Evolutionary conservation across 805 yeast genomes (phyloP).

Genomic region (Scheffersomyces coipomensis): DNA sequence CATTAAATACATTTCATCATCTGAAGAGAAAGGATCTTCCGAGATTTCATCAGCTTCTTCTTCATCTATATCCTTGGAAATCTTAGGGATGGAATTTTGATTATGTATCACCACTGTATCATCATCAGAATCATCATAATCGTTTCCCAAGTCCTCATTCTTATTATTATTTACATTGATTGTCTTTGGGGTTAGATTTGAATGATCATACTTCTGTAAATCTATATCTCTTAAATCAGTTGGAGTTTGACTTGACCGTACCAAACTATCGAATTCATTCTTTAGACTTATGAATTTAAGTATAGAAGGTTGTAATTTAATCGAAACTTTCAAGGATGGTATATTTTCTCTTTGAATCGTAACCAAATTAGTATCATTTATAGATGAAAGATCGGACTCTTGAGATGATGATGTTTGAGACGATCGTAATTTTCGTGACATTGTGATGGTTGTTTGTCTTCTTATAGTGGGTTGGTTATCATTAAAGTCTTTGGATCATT

Average conservation of each 20-base stretch:
- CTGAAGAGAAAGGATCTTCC: conserved; percentile 2
- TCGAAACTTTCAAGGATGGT: neutral
- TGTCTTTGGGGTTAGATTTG: too few species aligned
- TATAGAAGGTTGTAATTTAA: neutral
- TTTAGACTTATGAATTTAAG: neutral
- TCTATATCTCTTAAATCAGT: too few species aligned
- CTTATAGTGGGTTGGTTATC: too few species aligned
- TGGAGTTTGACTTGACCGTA: neutral
- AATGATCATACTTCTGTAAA: too few species aligned
- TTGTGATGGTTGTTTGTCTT: too few species aligned
- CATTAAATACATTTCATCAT: conserved; percentile 14
- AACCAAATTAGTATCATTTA: neutral
- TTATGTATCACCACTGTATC: neutral
- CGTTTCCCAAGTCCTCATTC: too few species aligned
- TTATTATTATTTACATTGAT: too few species aligned
- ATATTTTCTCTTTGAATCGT: neutral
- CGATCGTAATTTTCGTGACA: neutral
- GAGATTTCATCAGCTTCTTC: conserved; percentile 7
- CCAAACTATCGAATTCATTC: neutral
- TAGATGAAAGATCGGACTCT: too few species aligned
- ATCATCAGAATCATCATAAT: neutral
- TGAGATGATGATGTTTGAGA: neutral
- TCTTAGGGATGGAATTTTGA: neutral
- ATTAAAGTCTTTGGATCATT: too few species aligned
- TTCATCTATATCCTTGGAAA: neutral